Evolutionary conservation across 805 yeast species (phyloP).

Genomic region (Zygosaccharomyces bisporus): DNA sequence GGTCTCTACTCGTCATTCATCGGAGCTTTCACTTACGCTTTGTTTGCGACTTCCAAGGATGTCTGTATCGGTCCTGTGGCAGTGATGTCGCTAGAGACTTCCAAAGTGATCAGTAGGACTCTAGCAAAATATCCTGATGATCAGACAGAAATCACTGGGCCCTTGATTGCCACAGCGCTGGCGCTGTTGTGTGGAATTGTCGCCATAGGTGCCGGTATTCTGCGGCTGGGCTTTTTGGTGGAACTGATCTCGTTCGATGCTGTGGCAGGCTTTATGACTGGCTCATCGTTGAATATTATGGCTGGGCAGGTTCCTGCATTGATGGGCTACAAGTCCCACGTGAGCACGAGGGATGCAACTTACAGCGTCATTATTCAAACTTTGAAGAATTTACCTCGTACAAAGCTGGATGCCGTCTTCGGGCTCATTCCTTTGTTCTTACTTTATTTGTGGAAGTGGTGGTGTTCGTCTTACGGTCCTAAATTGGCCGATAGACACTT

Average conservation of each 20-base stretch:
- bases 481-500: constrained; percentile 55
- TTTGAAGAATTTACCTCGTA: constrained; percentile 63
- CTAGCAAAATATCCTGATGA: constrained; percentile 44
- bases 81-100: constrained; percentile 85
- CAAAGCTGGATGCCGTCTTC: constrained; percentile 82
- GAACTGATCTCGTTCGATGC: constrained; percentile 90
- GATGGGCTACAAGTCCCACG: constrained; percentile 65
- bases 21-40: constrained; percentile 82
- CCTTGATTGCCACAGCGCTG: constrained; percentile 74
- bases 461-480: constrained; percentile 51
- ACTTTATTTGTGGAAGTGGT: constrained; percentile 68
- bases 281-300: constrained; percentile 81
- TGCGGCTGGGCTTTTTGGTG: constrained; percentile 81
- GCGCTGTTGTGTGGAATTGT: constrained; percentile 83
- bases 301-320: constrained; percentile 83
- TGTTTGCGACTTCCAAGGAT: constrained; percentile 93
- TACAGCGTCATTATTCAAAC: constrained; percentile 67
- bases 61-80: constrained; percentile 97
- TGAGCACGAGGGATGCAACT: constrained; percentile 70
- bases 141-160: constrained; percentile 44
- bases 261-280: constrained; percentile 91
- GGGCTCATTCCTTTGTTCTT: constrained; percentile 72
- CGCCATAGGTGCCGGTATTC: constrained; percentile 74
- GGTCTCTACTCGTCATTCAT: constrained; percentile 90
- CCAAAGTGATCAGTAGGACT: constrained; percentile 69